Evolutionary conservation across 2,329 filamentous ascomycete genomes (phyloP), one percentile per base, ranked within the genome.

Genomic region (Hysterium pulicare): DNA sequence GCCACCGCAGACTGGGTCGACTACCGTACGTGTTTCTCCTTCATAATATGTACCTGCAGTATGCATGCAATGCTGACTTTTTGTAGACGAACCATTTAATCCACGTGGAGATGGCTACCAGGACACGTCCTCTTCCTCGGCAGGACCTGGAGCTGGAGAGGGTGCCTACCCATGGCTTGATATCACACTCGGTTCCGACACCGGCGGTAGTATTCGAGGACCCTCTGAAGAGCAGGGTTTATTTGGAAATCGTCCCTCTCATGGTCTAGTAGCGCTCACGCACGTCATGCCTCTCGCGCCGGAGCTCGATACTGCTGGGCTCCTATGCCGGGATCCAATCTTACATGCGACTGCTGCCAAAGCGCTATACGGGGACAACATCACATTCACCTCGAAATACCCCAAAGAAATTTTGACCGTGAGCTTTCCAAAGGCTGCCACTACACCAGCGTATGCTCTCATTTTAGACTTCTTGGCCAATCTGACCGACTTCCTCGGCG

Each of bases 1-100:
- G 71, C 76, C 0, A 79, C 76, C 0, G 72, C 70, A 0, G 76
- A 81, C 41, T 76, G 71, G 71, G 46, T 72, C 2, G 69, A 72
- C 40, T 71, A 72, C 33, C 70, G 24, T 28, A 13, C 7, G 24
- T n/a, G n/a, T n/a, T n/a, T n/a, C n/a, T n/a, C n/a, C n/a, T n/a
- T 28, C 24, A 28, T 28, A 13, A 28, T 28, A 28, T n/a, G n/a
- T n/a, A n/a, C n/a, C n/a, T n/a, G n/a, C n/a, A n/a, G n/a, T n/a
- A n/a, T n/a, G n/a, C n/a, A 28, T 28, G 7, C 24, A 13, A 28
- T 28, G n/a, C 24, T 28, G 24, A 28, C 24, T 28, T 28, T 8
- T 8, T 28, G 8, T 28, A 28, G 24, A 70, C 31, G 62, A 64
- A 19, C 58, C 67, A 0, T 71, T 71, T 51, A 72, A 72, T 26